Evolutionary conservation across 371 early-diverging fungal genomes (phyloP), one percentile per base, ranked within the genome.

Genomic region (Apophysomyces ossiformis): DNA sequence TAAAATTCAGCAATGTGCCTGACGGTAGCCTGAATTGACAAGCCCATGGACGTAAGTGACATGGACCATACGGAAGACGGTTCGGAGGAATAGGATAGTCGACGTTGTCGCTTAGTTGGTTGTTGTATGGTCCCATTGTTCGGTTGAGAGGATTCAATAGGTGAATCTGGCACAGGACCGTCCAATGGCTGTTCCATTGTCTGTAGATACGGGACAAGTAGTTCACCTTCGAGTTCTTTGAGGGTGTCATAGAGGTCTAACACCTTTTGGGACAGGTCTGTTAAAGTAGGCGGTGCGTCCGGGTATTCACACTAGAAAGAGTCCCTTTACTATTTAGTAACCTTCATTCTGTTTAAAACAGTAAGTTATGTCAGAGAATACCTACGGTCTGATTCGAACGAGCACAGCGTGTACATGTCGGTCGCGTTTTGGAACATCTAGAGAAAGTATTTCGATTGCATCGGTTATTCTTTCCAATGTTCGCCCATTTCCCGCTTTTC

Each of bases 391-490:
- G 82, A 62, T 82, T 82, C 1, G 82, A 82, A 13, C 82, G 76
- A 43, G 72, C 73, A 68, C 82, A 82, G 3, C 82, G 82, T 26
- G 78, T 74, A 67, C 82, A 82, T 43, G 78, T 71, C 4, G 82
- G 82, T 38, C 82, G 70, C 61, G 82, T 82, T 44, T 82, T 82
- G 57, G 82, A 82, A 61, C 82, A 82, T 69, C 82, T 82, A 64
- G 18, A 32, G 9, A 32, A 26, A 26, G 32, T 26, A 21, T 16
- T 45, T 37, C 26, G 47, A 39, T 57, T 26, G 46, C 16, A 35
- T 57, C 37, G 56, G 13, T 41, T 13, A 13, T 41, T 41, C 41
- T 41, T 13, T 41, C 6, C 41, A 13, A 8, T 41, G 41, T 18
- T 18, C 11, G 1, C 13, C 26, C 37, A 21, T 68, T 64, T 62